Percentiles rank a stretch among this genome's conserved stretches.
phyloP scores from a whole-genome alignment of 1,284 basidiomycete species.

The Blastosporella zonata region DNA sequence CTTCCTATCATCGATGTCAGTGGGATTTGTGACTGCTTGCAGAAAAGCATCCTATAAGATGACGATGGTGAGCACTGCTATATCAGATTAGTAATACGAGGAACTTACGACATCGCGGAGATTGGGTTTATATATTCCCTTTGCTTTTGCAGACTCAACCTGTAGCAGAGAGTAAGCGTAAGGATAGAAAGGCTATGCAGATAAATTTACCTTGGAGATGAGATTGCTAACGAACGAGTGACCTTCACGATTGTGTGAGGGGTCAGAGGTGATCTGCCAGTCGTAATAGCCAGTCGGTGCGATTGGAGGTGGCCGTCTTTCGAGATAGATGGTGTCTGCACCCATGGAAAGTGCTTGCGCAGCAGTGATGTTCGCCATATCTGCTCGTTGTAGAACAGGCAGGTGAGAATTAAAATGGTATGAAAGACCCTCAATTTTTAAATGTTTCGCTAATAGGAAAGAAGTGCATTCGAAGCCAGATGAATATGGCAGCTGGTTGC shows the following conservation, averaged over 20 bases:
- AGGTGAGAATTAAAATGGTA: no score
- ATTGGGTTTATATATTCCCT: constrained; percentile 16
- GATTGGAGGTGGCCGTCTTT: constrained; percentile 24
- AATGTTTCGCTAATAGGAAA: no score
- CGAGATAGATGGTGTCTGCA: constrained; percentile 27
- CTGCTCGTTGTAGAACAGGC: neutral
- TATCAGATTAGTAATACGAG: neutral
- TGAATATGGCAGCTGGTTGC: no score
- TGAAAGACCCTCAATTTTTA: neutral
- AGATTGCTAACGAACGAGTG: constrained; percentile 28
- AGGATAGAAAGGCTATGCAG: neutral
- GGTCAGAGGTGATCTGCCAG: constrained; percentile 25
- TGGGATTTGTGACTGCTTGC: constrained; percentile 27
- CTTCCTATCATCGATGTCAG: constrained; percentile 34
- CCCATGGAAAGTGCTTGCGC: constrained; percentile 20
- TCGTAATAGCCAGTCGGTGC: constrained; percentile 32
- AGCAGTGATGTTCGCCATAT: constrained; percentile 17
- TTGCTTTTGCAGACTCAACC: constrained; percentile 12
- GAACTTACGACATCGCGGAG: constrained; percentile 13
- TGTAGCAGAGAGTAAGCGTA: neutral
- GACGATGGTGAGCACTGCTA: neutral
- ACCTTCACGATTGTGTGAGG: constrained; percentile 22
- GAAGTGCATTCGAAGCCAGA: no score
- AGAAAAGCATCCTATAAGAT: constrained; percentile 26
- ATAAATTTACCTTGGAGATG: constrained; percentile 4